Evolutionary conservation across 1,284 basidiomycete genomes (phyloP).

Genomic region (Tremellales sp.): DNA sequence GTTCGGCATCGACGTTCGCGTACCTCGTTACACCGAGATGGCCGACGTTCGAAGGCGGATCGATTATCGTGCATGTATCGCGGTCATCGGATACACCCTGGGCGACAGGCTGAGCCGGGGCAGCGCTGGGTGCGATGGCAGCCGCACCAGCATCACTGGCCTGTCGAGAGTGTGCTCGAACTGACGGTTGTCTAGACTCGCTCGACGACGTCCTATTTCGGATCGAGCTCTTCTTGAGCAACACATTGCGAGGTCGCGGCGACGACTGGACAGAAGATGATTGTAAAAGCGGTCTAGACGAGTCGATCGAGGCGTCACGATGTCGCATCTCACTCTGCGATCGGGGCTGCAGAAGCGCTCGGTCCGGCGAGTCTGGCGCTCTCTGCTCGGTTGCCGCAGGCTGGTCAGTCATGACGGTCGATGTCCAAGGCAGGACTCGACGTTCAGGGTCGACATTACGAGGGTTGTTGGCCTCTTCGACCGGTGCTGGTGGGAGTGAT

Average conservation of each 20-base stretch:
- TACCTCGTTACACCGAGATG: background rate
- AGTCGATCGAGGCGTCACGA: background rate
- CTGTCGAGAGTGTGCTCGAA: background rate
- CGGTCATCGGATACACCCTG: background rate
- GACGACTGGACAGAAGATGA: conserved; percentile 2
- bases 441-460: conserved; percentile 1
- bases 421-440: conserved; percentile 2
- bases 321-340: background rate
- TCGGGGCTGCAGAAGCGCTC: background rate
- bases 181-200: background rate
- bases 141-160: background rate
- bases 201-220: conserved; percentile 7
- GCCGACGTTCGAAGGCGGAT: conserved; percentile 1
- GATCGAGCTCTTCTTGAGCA: conserved; percentile 27
- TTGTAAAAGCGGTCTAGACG: conserved; percentile 4
- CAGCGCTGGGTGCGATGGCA: no score
- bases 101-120: no score
- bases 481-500: background rate
- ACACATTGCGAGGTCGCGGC: conserved; percentile 17
- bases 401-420: background rate
- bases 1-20: background rate
- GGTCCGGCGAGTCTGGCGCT: background rate
- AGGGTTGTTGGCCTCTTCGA: background rate
- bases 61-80: conserved; percentile 1
- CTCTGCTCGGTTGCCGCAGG: background rate